Conservation (phyloP, 2,329 filamentous ascomycete species). For the Fusarium sp. region DNA sequence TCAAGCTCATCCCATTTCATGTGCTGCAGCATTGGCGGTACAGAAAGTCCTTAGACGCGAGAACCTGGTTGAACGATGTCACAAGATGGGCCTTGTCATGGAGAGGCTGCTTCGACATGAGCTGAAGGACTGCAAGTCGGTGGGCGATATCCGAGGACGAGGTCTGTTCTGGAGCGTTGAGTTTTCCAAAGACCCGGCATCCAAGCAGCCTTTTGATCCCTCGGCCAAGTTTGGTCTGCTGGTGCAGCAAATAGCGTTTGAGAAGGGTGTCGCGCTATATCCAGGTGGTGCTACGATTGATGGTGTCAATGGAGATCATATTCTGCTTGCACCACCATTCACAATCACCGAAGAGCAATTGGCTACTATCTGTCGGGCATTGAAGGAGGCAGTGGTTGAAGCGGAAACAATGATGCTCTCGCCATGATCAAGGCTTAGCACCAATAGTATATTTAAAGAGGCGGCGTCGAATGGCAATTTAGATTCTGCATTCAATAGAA, state of each 20-base stretch:
- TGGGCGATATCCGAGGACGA: constrained; percentile 17
- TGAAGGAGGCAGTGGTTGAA: constrained; percentile 26
- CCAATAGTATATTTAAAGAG: rapidly evolving
- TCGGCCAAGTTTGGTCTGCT: constrained; percentile 42
- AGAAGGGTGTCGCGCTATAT: constrained; percentile 63
- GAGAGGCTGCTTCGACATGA: neutral
- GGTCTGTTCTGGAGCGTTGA: constrained; percentile 61
- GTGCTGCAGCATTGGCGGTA: constrained; percentile 72
- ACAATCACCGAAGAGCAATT: constrained; percentile 61
- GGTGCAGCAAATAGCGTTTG: constrained; percentile 49
- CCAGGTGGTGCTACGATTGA: constrained; percentile 71
- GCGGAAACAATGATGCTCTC: neutral
- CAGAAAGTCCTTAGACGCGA: constrained; percentile 69
- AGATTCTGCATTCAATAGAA: neutral
- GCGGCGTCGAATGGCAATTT: neutral
- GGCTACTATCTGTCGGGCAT: constrained; percentile 5
- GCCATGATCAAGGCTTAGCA: rapidly evolving
- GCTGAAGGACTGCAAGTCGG: neutral
- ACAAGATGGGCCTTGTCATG: constrained; percentile 58
- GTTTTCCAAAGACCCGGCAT: constrained; percentile 53
- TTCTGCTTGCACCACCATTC: constrained; percentile 75
- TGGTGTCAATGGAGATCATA: constrained; percentile 72
- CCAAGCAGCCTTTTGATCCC: constrained; percentile 52
- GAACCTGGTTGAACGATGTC: constrained; percentile 69
- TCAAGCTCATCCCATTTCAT: constrained; percentile 69